These are phyloP conservation scores for Fimicolochytrium jonesii DNA, from an alignment of 192 early-diverging fungal genomes.

Conservation along the genomic window DNA sequence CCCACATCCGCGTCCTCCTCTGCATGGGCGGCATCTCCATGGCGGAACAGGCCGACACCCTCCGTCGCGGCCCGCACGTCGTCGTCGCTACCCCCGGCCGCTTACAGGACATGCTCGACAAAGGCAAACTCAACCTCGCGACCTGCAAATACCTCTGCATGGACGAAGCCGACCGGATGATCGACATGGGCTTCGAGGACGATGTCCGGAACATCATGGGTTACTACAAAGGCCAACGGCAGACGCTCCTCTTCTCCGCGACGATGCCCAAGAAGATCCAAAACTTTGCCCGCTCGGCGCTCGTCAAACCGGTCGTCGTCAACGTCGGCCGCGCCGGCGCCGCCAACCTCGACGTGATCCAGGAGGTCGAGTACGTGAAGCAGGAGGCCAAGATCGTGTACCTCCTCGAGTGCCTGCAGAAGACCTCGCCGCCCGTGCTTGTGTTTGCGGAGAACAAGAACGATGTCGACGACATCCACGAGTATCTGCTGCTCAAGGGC, in stretches of 20 bases:
- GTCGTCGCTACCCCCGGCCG: slow-evolving; percentile 94
- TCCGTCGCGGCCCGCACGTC: slow-evolving; percentile 84
- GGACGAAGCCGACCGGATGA: slow-evolving; percentile 99
- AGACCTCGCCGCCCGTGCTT: slow-evolving; percentile 90
- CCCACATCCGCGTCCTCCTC: slow-evolving; percentile 71
- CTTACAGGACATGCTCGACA: slow-evolving; percentile 86
- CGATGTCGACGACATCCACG: slow-evolving; percentile 98
- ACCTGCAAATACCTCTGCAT: slow-evolving; percentile 83
- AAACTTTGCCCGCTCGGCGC: slow-evolving; percentile 85
- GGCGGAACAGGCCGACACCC: slow-evolving; percentile 74
- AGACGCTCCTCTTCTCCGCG: slow-evolving; percentile 93
- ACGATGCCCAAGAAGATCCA: slow-evolving; percentile 99
- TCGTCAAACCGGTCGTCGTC: slow-evolving; percentile 87
- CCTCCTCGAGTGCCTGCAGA: slow-evolving; percentile 91
- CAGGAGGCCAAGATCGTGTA: slow-evolving; percentile 94
- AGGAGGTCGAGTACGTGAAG: slow-evolving; percentile 97
- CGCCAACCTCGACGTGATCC: slow-evolving; percentile 94
- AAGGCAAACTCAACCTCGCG: slow-evolving; percentile 84
- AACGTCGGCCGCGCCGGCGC: slow-evolving; percentile 97
- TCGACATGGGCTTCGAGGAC: slow-evolving; percentile 98
- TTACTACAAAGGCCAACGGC: slow-evolving; percentile 87
- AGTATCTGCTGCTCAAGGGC: slow-evolving; percentile 91
- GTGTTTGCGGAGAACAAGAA: slow-evolving; percentile 99
- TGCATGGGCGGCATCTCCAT: slow-evolving; percentile 95
- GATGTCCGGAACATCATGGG: slow-evolving; percentile 95